Percentiles rank a stretch among this genome's conserved stretches.
phyloP scores from a whole-genome alignment of 2,329 filamentous ascomycete genomes.

The Coniochaeta sp. region DNA sequence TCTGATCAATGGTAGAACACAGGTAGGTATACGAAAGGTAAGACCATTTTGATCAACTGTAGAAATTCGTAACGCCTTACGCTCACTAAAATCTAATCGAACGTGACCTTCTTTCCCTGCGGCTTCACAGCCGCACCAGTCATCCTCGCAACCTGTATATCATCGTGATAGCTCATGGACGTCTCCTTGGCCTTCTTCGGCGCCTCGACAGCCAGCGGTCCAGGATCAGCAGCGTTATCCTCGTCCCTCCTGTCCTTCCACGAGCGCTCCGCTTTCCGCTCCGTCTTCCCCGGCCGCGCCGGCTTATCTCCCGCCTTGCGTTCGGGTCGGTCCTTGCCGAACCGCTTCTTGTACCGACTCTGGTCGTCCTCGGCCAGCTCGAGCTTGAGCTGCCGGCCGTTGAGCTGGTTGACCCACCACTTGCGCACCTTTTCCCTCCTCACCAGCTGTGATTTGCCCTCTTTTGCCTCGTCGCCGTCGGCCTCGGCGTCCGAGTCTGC shows the following conservation, averaged over 20 bases:
- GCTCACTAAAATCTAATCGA: slow-evolving; percentile 46
- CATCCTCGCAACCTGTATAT: slow-evolving; percentile 51
- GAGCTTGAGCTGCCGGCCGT: slow-evolving; percentile 74
- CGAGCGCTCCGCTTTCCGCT: not conserved
- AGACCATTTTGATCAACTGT: not conserved
- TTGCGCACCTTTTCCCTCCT: slow-evolving; percentile 54
- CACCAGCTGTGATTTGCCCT: slow-evolving; percentile 11
- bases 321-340: slow-evolving; percentile 57
- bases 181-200: slow-evolving; percentile 6
- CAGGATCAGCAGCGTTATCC: not conserved
- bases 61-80: not conserved
- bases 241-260: slow-evolving; percentile 1
- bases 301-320: slow-evolving; percentile 13
- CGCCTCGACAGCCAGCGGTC: not conserved
- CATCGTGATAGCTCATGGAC: slow-evolving; percentile 31
- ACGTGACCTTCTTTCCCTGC: slow-evolving; percentile 74
- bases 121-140: slow-evolving; percentile 73
- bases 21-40: too few relatives aligned
- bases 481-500: slow-evolving; percentile 22
- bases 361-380: slow-evolving; percentile 92
- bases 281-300: slow-evolving; percentile 12
- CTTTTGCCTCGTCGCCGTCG: slow-evolving; percentile 14
- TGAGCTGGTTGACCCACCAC: slow-evolving; percentile 80
- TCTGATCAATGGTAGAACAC: too few relatives aligned
- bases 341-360: slow-evolving; percentile 87